Evolutionary conservation across 2,329 filamentous ascomycete species (phyloP).

Genomic region (Fusarium penzigii): DNA sequence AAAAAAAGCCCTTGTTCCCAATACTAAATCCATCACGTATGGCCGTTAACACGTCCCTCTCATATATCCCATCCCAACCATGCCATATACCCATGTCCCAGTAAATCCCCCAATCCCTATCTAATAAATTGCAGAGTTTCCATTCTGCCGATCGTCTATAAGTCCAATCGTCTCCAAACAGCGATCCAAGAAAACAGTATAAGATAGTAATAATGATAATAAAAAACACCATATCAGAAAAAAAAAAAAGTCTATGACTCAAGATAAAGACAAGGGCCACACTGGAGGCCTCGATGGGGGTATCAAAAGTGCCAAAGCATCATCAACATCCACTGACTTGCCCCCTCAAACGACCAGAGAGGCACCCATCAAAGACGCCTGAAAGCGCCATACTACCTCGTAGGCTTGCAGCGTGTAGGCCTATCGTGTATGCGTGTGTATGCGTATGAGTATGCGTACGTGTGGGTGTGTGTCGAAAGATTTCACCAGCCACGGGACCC

Average conservation of each 20-base stretch:
- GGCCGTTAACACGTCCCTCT: conserved; percentile 7
- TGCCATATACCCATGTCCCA: conserved; percentile 1
- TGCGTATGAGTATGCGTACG: background rate
- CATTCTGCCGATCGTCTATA: conserved; percentile 18
- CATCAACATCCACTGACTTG: conserved; percentile 11
- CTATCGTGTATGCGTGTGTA: too few relatives aligned
- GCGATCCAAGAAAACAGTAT: conserved; percentile 19
- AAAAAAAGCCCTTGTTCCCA: conserved; percentile 1
- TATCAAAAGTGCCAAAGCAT: conserved; percentile 15
- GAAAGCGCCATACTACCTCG: conserved; percentile 16
- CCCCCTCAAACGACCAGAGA: conserved; percentile 5
- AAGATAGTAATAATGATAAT: conserved; percentile 8
- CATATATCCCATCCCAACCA: conserved; percentile 18
- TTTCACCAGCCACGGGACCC: background rate
- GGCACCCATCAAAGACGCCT: conserved; percentile 15
- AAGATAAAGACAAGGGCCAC: too few relatives aligned
- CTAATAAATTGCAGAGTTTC: too few relatives aligned
- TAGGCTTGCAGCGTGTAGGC: background rate
- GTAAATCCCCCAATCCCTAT: background rate
- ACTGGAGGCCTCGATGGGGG: conserved; percentile 6
- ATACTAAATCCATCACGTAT: conserved; percentile 14
- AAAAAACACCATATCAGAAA: too few relatives aligned
- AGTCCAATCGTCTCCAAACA: conserved; percentile 17
- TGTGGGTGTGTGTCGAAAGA: background rate
- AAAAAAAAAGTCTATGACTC: too few relatives aligned